A percentile compares a stretch with the other conserved stretches of the same genome.
Conservation (phyloP, 495 filamentous ascomycete genomes). For the Podospora appendiculata region DNA sequence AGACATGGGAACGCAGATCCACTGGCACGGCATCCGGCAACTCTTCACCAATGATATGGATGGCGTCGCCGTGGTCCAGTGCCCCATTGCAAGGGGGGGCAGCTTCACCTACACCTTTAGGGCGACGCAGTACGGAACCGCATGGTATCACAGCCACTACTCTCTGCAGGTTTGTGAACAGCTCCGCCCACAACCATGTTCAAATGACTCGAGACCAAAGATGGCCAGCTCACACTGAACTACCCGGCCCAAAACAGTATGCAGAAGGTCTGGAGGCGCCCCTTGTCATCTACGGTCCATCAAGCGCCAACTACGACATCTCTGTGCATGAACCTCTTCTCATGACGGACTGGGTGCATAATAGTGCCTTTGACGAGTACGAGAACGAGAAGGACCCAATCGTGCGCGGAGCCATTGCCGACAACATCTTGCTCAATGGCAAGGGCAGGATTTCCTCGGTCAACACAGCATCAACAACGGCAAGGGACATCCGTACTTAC, state of each 20-base stretch:
- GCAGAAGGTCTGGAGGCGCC: conserved; percentile 32
- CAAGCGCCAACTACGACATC: conserved; percentile 32
- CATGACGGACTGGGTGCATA: conserved; percentile 22
- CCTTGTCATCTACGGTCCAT: conserved; percentile 12
- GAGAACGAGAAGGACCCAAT: conserved; percentile 21
- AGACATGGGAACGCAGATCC: conserved; percentile 25
- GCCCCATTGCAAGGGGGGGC: conserved; percentile 35
- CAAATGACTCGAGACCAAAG: conserved; percentile 17
- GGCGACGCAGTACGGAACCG: conserved; percentile 43
- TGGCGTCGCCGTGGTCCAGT: conserved; percentile 41
- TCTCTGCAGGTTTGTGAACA: conserved; percentile 13
- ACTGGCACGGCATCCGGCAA: conserved; percentile 47
- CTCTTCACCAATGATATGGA: conserved; percentile 18
- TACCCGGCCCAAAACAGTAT: conserved; percentile 45
- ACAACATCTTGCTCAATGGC: conserved; percentile 25
- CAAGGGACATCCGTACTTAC: conserved; percentile 10
- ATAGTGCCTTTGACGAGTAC: conserved; percentile 14
- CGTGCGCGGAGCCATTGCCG: conserved; percentile 17
- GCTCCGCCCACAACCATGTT: background rate
- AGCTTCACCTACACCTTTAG: conserved; percentile 36
- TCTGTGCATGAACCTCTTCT: conserved; percentile 13
- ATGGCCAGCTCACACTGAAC: too few species aligned
- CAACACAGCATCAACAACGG: background rate
- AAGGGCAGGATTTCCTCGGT: conserved; percentile 27
- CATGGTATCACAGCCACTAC: conserved; percentile 50